These are phyloP conservation scores for Parafenestella ontariensis DNA, from an alignment of 2,329 filamentous ascomycete species.

Conservation along the genomic window DNA sequence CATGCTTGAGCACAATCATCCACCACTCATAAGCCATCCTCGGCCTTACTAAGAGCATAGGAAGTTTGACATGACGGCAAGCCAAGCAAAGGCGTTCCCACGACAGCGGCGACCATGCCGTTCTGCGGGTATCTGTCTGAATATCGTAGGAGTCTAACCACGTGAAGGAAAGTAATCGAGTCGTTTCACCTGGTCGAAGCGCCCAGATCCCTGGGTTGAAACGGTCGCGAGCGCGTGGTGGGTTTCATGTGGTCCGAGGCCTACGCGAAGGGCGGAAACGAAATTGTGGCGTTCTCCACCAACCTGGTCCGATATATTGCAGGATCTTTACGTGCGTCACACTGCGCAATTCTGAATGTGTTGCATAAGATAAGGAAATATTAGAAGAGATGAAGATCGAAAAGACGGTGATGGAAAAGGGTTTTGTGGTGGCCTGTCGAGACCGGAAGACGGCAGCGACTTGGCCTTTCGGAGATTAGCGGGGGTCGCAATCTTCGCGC, in stretches of 20 bases:
- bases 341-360: background rate
- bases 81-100: constrained; percentile 23
- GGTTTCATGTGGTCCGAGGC: constrained; percentile 43
- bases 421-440: background rate
- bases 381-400: background rate
- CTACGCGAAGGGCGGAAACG: constrained; percentile 28
- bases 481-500: background rate
- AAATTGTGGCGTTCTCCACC: constrained; percentile 19
- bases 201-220: constrained; percentile 44
- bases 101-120: constrained; percentile 34
- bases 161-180: constrained; percentile 27
- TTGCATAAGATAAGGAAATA: background rate
- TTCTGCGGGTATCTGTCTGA: constrained; percentile 16
- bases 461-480: background rate
- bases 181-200: constrained; percentile 31
- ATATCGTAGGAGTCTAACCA: constrained; percentile 19
- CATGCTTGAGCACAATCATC: constrained; percentile 33
- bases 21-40: constrained; percentile 32
- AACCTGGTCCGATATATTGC: constrained; percentile 20
- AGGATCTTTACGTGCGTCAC: constrained; percentile 17
- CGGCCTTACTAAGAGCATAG: constrained; percentile 18
- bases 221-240: constrained; percentile 33
- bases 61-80: constrained; percentile 23
- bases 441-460: background rate
- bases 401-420: background rate